Evolutionary conservation across 441 rosid genomes (phyloP).

Genomic region (Melastoma candidum): DNA sequence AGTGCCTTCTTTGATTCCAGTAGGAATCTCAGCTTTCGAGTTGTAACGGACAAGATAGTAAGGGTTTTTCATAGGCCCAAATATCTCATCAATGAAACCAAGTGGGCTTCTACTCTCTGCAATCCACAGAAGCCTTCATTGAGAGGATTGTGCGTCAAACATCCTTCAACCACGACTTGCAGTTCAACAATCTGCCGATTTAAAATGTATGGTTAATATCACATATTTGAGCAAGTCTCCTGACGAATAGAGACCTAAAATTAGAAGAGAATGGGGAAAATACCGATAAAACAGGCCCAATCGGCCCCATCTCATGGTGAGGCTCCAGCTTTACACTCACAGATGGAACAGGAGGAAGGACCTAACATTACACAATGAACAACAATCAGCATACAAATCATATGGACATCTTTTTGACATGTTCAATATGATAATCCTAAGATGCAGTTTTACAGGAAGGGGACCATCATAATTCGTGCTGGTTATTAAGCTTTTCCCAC

Average conservation of each 20-base stretch:
- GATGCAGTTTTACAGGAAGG: neutral
- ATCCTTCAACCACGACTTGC: slow-evolving; percentile 86
- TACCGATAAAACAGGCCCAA: slow-evolving; percentile 80
- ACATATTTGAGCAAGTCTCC: neutral
- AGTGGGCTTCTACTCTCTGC: slow-evolving; percentile 52
- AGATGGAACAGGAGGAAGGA: slow-evolving; percentile 75
- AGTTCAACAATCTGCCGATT: slow-evolving; percentile 43
- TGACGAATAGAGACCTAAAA: neutral
- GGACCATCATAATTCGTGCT: neutral
- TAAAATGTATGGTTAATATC: slow-evolving; percentile 12
- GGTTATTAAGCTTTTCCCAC: too few relatives aligned
- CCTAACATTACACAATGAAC: slow-evolving; percentile 30
- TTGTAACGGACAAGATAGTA: slow-evolving; percentile 87
- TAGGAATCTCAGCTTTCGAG: slow-evolving; percentile 77
- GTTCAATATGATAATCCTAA: neutral
- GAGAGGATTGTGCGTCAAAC: slow-evolving; percentile 73
- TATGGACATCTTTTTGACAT: slow-evolving; percentile 1
- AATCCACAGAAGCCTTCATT: slow-evolving; percentile 87
- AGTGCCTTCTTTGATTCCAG: slow-evolving; percentile 47
- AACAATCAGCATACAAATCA: slow-evolving; percentile 2
- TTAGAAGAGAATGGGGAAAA: neutral
- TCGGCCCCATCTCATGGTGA: slow-evolving; percentile 58
- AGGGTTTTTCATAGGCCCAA: slow-evolving; percentile 90
- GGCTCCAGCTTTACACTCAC: slow-evolving; percentile 53
- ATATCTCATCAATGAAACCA: slow-evolving; percentile 83